Base-by-base conservation (phyloP, 1,139 yeast genomes). In the Fermentozyma sake region DNA sequence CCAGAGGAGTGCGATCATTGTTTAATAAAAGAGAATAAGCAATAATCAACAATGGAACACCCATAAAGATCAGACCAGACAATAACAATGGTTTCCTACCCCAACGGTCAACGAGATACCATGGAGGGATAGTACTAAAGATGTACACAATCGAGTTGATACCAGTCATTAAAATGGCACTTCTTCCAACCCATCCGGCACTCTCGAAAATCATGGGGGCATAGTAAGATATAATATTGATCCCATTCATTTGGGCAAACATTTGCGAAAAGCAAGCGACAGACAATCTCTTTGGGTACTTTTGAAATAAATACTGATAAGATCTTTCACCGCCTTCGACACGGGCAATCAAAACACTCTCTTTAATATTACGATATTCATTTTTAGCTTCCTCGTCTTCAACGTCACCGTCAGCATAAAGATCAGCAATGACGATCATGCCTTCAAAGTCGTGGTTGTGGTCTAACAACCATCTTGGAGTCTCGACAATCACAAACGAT, bases 141-240 rank as follows among this genome's bases (percentile, higher is more conserved):
- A 86, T 71, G 52, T 87, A 89, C 24, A 87, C 70, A 12, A 87
- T 47, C 3, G 87, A 75, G 51, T 87, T 89, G 40, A 84, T 68
- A n/a, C 96, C 96, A 0, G 96, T 85, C 95, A 87, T 85, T 35
- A 86, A 69, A 36, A 87, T 76, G 2, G 96, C 96, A 42, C 76
- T 75, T 38, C 95, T 66, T 14, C 96, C 96, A 9, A 72, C 58
- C 96, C 96, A 87, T 14, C 96, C 96, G 3, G 96, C 96, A 46
- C 84, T 84, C 53, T 86, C 96, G 55, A 87, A 89, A 25, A 87
- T 93, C 58, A 87, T 66, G 1, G 96, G 96, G 1, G 96, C 96
- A 57, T 87, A 87, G 59, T 87, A 89, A 1, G 94, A 79, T 31
- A 89, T 85, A 35, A 89, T 89, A 48, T 87, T 87, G 53, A 87